Evolutionary conservation across 257 asterid species (phyloP).

Genomic region (Capsicum rhomboideum): DNA sequence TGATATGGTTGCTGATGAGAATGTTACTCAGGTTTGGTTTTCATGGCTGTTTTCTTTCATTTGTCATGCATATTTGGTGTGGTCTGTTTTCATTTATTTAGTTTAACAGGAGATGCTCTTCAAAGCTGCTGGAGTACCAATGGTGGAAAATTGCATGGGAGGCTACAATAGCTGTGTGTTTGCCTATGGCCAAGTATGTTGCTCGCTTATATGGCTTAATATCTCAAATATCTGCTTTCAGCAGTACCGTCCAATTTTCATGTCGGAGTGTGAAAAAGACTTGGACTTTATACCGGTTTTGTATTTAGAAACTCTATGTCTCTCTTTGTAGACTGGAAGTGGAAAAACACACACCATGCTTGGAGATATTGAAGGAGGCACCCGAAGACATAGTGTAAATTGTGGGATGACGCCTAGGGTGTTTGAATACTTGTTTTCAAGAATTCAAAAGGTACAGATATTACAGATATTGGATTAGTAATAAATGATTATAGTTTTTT

Average conservation of each 20-base stretch:
- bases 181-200: constrained; percentile 95
- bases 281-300: not conserved
- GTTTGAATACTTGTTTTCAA: constrained; percentile 85
- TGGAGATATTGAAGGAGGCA: constrained; percentile 96
- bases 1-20: constrained; percentile 89
- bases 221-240: not conserved
- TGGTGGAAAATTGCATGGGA: constrained; percentile 96
- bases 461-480: not conserved
- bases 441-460: constrained; percentile 72
- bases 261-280: not conserved
- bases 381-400: constrained; percentile 84
- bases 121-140: constrained; percentile 80
- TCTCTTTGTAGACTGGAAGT: constrained; percentile 72
- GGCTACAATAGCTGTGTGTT: constrained; percentile 99
- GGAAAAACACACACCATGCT: constrained; percentile 99
- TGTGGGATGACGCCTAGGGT: constrained; percentile 99
- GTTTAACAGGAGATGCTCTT: constrained; percentile 76
- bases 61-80: not conserved
- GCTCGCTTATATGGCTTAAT: not conserved
- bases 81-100: constrained; percentile 5
- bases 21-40: constrained; percentile 68
- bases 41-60: not conserved
- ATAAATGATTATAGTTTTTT: not conserved
- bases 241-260: not conserved
- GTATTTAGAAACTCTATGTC: not conserved